Base-by-base conservation (phyloP, 805 yeast species). In the Yarrowia divulgata region DNA sequence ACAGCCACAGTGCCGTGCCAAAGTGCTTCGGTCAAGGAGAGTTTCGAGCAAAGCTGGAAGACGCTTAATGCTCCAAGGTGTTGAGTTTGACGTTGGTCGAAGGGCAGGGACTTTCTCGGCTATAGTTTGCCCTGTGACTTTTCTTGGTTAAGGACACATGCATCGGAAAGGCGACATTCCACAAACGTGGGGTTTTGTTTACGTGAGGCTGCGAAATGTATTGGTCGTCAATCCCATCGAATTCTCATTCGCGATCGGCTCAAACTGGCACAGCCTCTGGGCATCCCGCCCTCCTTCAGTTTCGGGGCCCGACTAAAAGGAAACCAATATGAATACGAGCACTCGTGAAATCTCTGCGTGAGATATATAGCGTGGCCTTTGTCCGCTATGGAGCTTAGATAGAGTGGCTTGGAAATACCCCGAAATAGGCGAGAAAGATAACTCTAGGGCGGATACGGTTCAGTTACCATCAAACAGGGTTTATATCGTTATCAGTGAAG, bases 1-100 rank as follows among this genome's bases (percentile, higher is more conserved):
- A 57, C 63, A 57, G 63, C 63, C 63, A 57, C 63, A 57, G 63
- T 57, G 63, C 63, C 63, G 63, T 57, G 63, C 48, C 48, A 8
- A 9, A 8, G 46, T 29, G 9, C 14, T 13, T 37, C 23, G 40
- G 18, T 9, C 3, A 8, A 23, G 46, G 45, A 57, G 39, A 57
- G 63, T 42, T 57, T 40, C 46, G 63, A 29, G 48, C 32, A 39
- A 23, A 55, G 62, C 46, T 16, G n/a, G 48, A 40, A 57, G 48
- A 40, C 29, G 14, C 39, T 40, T 55, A 55, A 8, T 40, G 48
- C 63, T 40, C 63, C 16, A 35, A 54, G 48, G 63, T 29, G 29
- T 57, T 57, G 63, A 57, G 48, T 37, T 55, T 55, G 46, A 35
- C 45, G n/a, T 35, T n/a, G 13, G 23, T 6, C 13, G 32, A 3